Evolutionary conservation across 1,139 yeast species (phyloP).

Genomic region (Pichia sp.): DNA sequence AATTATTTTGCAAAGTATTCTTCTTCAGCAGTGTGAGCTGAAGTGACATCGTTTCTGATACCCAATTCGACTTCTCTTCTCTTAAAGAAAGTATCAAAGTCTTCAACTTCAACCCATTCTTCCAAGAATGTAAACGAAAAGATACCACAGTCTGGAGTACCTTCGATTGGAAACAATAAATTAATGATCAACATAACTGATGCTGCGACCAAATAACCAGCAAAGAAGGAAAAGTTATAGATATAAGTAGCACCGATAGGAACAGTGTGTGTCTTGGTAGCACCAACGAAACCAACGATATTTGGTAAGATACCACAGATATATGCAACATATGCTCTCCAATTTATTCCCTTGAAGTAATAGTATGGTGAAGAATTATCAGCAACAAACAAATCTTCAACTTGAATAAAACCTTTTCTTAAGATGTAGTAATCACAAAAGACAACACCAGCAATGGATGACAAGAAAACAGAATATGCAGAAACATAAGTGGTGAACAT

Average conservation of each 20-base stretch:
- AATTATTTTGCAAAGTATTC: too few species aligned
- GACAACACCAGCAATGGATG: constrained; percentile 29
- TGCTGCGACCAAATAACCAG: constrained; percentile 59
- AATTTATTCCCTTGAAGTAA: constrained; percentile 24
- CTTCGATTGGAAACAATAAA: constrained; percentile 44
- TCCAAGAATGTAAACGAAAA: constrained; percentile 14
- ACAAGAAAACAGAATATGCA: constrained; percentile 13
- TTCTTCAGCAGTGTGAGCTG: neutral
- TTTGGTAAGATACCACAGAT: constrained; percentile 72
- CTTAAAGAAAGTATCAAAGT: constrained; percentile 34
- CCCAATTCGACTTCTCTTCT: neutral
- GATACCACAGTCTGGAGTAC: constrained; percentile 36
- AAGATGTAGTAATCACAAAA: constrained; percentile 27
- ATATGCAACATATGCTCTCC: constrained; percentile 23
- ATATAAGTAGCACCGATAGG: constrained; percentile 73
- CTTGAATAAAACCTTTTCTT: constrained; percentile 23
- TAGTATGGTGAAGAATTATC: constrained; percentile 25
- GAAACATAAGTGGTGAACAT: constrained; percentile 42
- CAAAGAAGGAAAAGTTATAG: constrained; percentile 64
- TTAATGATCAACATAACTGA: constrained; percentile 42
- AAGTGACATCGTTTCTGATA: neutral
- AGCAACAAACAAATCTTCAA: constrained; percentile 26
- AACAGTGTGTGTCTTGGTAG: constrained; percentile 36
- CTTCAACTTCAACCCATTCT: constrained; percentile 42
- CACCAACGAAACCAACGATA: constrained; percentile 84